Base-by-base conservation (phyloP, 148 eudicot genomes). In the Amaranthus palmeri region DNA sequence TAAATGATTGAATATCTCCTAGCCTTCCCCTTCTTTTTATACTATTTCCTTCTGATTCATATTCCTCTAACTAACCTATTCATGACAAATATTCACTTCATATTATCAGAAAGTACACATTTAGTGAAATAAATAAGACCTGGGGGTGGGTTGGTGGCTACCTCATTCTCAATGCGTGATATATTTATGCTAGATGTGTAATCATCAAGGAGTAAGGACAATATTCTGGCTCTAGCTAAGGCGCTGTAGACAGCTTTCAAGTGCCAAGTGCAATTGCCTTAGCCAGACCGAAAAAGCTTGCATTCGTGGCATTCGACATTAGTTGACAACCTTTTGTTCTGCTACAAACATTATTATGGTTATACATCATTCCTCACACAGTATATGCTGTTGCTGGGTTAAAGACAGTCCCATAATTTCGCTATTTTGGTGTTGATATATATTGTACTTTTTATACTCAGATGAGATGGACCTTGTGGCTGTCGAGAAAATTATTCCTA, bases 381-480 rank as follows among this genome's bases (percentile, higher is more conserved):
- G 36, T 25, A 25, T 25, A 25, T 25, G 43, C 47, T 58, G 25
- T 5, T 72, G 41, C 36, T 68, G 67, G 49, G 65, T 10, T 36
- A 58, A 49, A 36, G 60, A 59, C 12, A 13, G 44, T 62, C 61
- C 18, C 17, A 10, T 49, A 43, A 56, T 36, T 7, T 10, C 49
- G 54, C 15, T 42, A 41, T 17, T 47, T 40, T 65, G 11, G 14
- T 50, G 4, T 12, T 71, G 47, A 75, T 65, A 59, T 69, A 15
- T 8, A 11, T 76, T 62, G 49, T 67, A 18, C 58, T 54, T 71
- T 65, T 8, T 46, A 56, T 65, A 36, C 53, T 79, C 83, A 92
- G 98, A 83, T 85, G 96, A 93, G 70, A 75, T 72, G 64, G 89
- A 87, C 79, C 85, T 79, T 46, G 81, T 66, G 58, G 70, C 73